These are phyloP conservation scores for Apiospora pterosperma DNA, from an alignment of 2,329 filamentous ascomycete genomes.

Conservation along the genomic window DNA sequence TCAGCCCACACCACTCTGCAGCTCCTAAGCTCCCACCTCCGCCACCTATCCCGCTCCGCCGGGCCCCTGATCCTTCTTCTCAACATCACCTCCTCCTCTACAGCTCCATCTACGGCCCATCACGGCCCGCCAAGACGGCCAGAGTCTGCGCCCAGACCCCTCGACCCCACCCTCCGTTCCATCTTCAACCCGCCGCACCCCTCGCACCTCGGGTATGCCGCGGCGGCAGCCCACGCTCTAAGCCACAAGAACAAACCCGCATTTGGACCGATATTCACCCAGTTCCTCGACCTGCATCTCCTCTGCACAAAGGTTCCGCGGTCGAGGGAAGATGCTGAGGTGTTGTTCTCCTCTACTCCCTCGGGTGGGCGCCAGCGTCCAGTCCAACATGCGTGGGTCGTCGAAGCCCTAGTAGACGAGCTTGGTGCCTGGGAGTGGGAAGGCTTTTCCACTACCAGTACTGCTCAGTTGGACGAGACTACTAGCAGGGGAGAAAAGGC, in stretches of 20 bases:
- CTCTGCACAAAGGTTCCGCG: constrained; percentile 45
- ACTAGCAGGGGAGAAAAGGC: background rate
- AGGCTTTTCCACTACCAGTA: background rate
- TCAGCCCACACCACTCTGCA: constrained; percentile 47
- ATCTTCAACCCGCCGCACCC: constrained; percentile 39
- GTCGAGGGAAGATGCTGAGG: constrained; percentile 36
- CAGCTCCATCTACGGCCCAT: background rate
- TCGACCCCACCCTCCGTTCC: constrained; percentile 46
- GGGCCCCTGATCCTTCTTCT: constrained; percentile 51
- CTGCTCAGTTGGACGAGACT: background rate
- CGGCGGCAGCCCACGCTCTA: constrained; percentile 7
- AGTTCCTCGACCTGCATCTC: constrained; percentile 53
- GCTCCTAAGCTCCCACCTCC: constrained; percentile 44
- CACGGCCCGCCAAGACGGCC: constrained; percentile 4
- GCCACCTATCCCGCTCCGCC: constrained; percentile 39
- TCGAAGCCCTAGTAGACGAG: constrained; percentile 52
- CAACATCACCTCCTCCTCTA: constrained; percentile 31
- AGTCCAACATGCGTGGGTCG: constrained; percentile 36
- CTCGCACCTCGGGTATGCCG: constrained; percentile 7
- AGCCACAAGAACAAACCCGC: constrained; percentile 40
- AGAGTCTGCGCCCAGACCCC: constrained; percentile 12
- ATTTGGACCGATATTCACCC: constrained; percentile 52
- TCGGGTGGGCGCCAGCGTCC: background rate
- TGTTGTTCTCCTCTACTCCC: constrained; percentile 16
- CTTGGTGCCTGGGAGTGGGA: constrained; percentile 38